Percentiles rank a stretch among this genome's conserved stretches.
Conservation (phyloP, 148 eudicot species). For the Drosera capensis region DNA sequence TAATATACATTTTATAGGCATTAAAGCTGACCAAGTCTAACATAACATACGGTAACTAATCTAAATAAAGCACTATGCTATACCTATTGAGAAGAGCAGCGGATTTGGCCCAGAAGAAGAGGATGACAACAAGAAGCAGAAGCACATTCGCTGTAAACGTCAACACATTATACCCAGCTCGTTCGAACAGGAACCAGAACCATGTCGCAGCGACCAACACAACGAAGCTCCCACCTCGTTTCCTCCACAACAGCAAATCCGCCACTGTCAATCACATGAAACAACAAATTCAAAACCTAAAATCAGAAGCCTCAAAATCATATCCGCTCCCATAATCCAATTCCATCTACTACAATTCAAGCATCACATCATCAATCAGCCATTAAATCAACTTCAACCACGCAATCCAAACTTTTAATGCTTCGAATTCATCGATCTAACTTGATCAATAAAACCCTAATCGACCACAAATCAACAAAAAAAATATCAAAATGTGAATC, state of each 20-base stretch:
- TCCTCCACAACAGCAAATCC: constrained; percentile 73
- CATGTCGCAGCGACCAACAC: constrained; percentile 37
- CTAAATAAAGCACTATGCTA: background rate
- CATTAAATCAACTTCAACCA: background rate
- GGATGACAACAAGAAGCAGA: constrained; percentile 52
- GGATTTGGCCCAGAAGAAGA: constrained; percentile 93
- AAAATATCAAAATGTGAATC: background rate
- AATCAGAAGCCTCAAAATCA: background rate
- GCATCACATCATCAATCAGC: too few species aligned
- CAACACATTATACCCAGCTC: constrained; percentile 53
- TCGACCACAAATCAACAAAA: background rate
- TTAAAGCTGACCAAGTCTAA: too few species aligned
- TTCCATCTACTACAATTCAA: background rate
- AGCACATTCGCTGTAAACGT: constrained; percentile 54
- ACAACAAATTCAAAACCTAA: constrained; percentile 3
- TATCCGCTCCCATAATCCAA: background rate
- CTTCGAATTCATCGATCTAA: background rate
- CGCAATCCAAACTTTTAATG: background rate
- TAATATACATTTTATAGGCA: too few species aligned
- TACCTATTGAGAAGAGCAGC: constrained; percentile 89
- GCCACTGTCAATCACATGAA: constrained; percentile 37
- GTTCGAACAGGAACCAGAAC: constrained; percentile 59
- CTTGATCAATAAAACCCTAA: background rate
- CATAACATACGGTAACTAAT: background rate
- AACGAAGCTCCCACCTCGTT: constrained; percentile 23